These are phyloP conservation scores for Magnusiomyces fungicola DNA, from an alignment of 1,139 yeast genomes.

Conservation along the genomic window DNA sequence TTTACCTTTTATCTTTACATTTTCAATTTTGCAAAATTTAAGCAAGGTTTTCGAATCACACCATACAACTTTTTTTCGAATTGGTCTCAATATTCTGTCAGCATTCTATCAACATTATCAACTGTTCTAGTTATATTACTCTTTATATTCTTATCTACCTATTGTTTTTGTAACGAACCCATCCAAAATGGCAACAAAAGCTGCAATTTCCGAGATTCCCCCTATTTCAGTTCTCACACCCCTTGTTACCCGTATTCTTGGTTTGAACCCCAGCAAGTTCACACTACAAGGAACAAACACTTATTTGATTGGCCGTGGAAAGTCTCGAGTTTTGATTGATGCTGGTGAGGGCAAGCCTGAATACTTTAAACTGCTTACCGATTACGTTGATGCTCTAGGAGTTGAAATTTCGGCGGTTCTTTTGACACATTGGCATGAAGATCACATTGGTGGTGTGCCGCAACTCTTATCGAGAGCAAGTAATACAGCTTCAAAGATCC, in stretches of 20 bases:
- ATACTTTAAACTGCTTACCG: constrained; percentile 24
- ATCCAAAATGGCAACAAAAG: neutral
- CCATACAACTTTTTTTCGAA: no score
- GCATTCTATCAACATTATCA: no score
- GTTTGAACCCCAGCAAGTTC: constrained; percentile 35
- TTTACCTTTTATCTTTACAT: no score
- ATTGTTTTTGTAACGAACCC: no score
- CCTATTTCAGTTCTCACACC: constrained; percentile 31
- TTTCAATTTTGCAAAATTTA: no score
- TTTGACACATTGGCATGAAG: constrained; percentile 37
- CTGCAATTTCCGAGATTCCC: neutral
- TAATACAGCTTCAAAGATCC: neutral
- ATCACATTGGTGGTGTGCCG: constrained; percentile 33
- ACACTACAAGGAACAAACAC: constrained; percentile 39
- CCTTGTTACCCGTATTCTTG: constrained; percentile 33
- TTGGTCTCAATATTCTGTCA: no score
- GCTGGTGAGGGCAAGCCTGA: constrained; percentile 34
- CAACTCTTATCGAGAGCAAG: constrained; percentile 14
- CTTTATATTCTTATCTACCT: no score
- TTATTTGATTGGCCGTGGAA: constrained; percentile 34
- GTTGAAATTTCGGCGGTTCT: constrained; percentile 29
- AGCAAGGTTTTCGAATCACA: no score
- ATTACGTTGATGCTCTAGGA: constrained; percentile 23
- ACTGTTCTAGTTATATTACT: no score
- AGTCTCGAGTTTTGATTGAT: constrained; percentile 31